These are phyloP conservation scores for Fusarium annulatum DNA, from an alignment of 2,329 filamentous ascomycete genomes.

Conservation along the genomic window DNA sequence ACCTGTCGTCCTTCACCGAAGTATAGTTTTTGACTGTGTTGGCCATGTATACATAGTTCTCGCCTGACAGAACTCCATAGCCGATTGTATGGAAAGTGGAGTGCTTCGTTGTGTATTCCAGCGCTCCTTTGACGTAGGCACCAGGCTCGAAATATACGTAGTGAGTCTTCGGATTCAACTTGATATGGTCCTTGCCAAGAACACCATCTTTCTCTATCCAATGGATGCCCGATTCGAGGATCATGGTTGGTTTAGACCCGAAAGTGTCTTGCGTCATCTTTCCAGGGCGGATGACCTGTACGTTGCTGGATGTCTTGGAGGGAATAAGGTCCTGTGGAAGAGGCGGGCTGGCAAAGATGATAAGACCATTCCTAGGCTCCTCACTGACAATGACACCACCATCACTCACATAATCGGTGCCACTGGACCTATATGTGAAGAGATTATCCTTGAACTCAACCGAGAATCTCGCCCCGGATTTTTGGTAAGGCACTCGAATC, in stretches of 20 bases:
- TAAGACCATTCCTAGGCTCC: neutral
- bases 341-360: neutral
- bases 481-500: neutral
- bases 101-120: neutral
- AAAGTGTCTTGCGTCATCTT: neutral
- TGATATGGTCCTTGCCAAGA: neutral
- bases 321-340: neutral
- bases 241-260: neutral
- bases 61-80: neutral
- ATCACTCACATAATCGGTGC: neutral
- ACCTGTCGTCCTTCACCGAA: neutral
- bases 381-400: neutral
- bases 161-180: neutral
- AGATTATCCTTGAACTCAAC: neutral
- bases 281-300: neutral
- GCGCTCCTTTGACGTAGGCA: neutral
- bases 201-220: neutral
- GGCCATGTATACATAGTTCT: neutral
- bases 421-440: neutral
- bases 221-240: neutral
- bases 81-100: neutral
- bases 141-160: neutral
- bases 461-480: neutral
- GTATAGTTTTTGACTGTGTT: neutral
- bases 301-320: neutral